Evolutionary conservation across 2,329 filamentous ascomycete species (phyloP), one percentile per base, ranked within the genome.

Genomic region (Juglanconis oblonga): DNA sequence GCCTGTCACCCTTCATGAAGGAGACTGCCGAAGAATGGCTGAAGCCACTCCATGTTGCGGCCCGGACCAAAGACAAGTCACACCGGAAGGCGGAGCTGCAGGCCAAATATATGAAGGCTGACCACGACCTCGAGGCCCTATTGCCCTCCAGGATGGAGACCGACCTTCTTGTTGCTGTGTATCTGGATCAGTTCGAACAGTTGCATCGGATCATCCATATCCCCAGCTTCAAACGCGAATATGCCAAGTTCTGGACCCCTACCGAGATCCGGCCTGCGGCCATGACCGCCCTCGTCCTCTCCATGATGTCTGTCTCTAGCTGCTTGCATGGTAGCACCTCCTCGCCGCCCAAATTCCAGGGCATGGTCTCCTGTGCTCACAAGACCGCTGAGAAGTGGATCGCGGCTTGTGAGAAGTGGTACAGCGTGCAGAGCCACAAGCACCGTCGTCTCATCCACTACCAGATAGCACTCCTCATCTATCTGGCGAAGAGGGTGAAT

Each of bases 11-110:
- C 13, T 86, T 86, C 61, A 86, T 87, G 84, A 81, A 80, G 64
- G 83, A 86, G 72, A 86, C 83, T 1, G 82, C 83, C 9, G 81
- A 85, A 56, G 82, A 86, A 68, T 86, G 83, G 82, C 76, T 87
- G 57, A 78, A 80, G 55, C 83, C 84, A 7, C 78, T 86, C 49
- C 82, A 83, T 42, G 76, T 84, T 32, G 80, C 83, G 64, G 74
- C 79, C 47, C 76, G 68, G 40, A 70, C 76, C 64, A 85, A 86
- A 71, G 82, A 86, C 65, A 79, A 83, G 53, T 77, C 77, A 67
- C 79, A 80, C 65, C 77, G 81, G 52, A 78, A 79, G 62, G 76
- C 80, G 64, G 80, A 84, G 42, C 78, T 82, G 9, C 81, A 85
- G 62, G 75, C 72, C 65, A 72, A 75, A 57, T 83, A 80, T 57